A percentile compares a stretch with the other conserved stretches of the same genome.
Evolutionary conservation across 208 protist species (phyloP).

Genomic region (Trypanosoma caninum): DNA sequence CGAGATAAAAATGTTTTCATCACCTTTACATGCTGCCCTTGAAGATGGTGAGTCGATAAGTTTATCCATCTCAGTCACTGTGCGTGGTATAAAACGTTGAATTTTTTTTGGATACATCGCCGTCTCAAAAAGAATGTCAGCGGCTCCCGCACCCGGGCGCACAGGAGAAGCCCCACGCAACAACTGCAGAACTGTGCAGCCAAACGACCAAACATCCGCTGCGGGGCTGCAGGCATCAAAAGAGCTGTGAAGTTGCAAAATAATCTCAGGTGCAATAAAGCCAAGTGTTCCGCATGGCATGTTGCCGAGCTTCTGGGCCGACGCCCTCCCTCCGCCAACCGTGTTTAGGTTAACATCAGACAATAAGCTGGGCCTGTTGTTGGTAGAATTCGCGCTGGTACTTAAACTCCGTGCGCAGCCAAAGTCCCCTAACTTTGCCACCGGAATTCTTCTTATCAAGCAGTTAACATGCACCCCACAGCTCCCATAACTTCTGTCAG

Average conservation of each 20-base stretch:
- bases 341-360: too few relatives aligned
- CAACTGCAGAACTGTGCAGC: constrained; percentile 43
- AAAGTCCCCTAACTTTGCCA: constrained; percentile 19
- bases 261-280: constrained; percentile 48
- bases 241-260: neutral
- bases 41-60: too few relatives aligned
- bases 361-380: too few relatives aligned
- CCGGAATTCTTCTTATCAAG: too few relatives aligned
- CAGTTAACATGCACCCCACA: neutral
- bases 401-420: constrained; percentile 4
- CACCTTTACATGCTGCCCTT: too few relatives aligned
- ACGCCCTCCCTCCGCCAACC: neutral
- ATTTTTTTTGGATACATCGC: constrained; percentile 3
- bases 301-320: neutral
- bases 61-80: too few relatives aligned
- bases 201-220: constrained; percentile 45
- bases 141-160: neutral
- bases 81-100: constrained; percentile 12
- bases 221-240: constrained; percentile 1
- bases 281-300: constrained; percentile 27
- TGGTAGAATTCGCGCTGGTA: neutral
- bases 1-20: constrained; percentile 2
- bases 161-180: constrained; percentile 26
- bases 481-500: neutral
- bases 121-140: constrained; percentile 2